A percentile compares a stretch with the other conserved stretches of the same genome.
phyloP scores from a whole-genome alignment of 208 protist genomes.

The Acanthamoeba healyi region DNA sequence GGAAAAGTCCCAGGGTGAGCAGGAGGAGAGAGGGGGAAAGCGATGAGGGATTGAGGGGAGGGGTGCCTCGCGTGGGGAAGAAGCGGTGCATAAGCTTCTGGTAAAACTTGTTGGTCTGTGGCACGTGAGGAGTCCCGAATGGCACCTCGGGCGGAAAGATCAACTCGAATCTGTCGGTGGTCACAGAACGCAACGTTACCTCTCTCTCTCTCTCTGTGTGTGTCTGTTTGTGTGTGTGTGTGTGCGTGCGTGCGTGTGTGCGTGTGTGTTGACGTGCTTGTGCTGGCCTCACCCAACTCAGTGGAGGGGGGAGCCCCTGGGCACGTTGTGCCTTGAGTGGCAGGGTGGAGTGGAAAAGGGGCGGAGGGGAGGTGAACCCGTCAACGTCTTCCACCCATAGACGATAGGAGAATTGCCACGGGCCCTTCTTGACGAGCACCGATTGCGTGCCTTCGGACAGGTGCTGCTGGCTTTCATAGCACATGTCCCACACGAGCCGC shows the following conservation, averaged over 20 bases:
- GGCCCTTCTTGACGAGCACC: conserved; percentile 71
- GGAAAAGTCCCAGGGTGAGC: too few species aligned
- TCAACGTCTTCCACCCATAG: conserved; percentile 67
- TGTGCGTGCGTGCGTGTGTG: too few species aligned
- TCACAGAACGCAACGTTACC: too few species aligned
- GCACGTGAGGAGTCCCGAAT: neutral
- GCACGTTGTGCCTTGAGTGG: too few species aligned
- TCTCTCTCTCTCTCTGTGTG: too few species aligned
- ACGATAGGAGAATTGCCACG: conserved; percentile 63
- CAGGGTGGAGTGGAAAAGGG: too few species aligned
- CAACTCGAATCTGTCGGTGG: conserved; percentile 13
- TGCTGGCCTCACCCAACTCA: too few species aligned
- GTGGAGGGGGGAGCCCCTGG: too few species aligned
- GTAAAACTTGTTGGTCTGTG: conserved; percentile 23
- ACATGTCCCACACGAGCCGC: conserved; percentile 67
- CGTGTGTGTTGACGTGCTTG: neutral
- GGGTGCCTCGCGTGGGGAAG: neutral
- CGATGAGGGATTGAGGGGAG: neutral
- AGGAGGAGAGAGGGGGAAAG: too few species aligned
- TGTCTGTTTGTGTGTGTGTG: too few species aligned
- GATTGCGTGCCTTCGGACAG: conserved; percentile 50
- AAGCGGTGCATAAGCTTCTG: conserved; percentile 12
- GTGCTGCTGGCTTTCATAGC: conserved; percentile 55
- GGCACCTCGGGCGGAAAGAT: conserved; percentile 49
- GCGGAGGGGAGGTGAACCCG: neutral